phyloP scores from a whole-genome alignment of 2,329 filamentous ascomycete genomes.

The Pseudogymnoascus sp. region DNA sequence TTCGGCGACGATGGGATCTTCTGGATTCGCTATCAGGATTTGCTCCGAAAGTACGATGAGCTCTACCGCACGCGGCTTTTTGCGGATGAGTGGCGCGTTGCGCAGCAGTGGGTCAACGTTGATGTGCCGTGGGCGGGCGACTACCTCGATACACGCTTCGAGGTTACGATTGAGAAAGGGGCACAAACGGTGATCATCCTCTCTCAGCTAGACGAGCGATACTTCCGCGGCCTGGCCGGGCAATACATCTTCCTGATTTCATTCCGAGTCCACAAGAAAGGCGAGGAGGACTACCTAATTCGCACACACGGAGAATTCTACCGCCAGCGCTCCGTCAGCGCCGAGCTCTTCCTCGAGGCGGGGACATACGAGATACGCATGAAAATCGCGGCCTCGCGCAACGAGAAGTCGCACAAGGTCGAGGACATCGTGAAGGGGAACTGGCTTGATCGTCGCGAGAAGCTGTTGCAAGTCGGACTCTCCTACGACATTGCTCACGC shows the following conservation, averaged over 20 bases:
- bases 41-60: constrained; percentile 51
- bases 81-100: constrained; percentile 48
- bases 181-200: constrained; percentile 51
- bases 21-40: constrained; percentile 55
- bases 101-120: constrained; percentile 53
- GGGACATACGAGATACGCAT: constrained; percentile 51
- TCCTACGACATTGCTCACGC: constrained; percentile 53
- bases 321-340: constrained; percentile 49
- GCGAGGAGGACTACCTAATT: constrained; percentile 50
- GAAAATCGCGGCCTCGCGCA: constrained; percentile 42
- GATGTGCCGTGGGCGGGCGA: constrained; percentile 52
- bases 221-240: constrained; percentile 52
- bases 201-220: constrained; percentile 53
- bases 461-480: constrained; percentile 50
- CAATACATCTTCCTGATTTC: constrained; percentile 44
- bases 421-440: constrained; percentile 43
- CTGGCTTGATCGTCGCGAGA: constrained; percentile 41
- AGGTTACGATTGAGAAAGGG: constrained; percentile 45
- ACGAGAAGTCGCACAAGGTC: constrained; percentile 34
- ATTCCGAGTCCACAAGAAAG: constrained; percentile 41
- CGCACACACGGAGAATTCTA: constrained; percentile 44
- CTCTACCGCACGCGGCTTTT: constrained; percentile 56
- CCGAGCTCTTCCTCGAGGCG: constrained; percentile 48
- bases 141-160: constrained; percentile 53
- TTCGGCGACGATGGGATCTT: constrained; percentile 56